Evolutionary conservation across 495 filamentous ascomycete species (phyloP).

Genomic region (Parmelia sp.): DNA sequence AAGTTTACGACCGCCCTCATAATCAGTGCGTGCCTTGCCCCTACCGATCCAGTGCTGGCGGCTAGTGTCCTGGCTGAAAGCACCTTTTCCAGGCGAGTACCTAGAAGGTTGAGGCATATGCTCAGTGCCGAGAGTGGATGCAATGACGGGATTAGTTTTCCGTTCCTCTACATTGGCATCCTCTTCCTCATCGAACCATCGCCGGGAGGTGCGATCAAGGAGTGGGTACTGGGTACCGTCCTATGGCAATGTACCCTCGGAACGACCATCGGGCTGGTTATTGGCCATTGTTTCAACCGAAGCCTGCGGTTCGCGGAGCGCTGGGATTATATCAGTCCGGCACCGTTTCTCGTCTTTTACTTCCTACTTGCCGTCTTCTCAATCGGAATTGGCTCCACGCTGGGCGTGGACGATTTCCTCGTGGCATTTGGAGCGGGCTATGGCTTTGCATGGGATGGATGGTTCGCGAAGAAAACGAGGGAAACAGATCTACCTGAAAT

Average conservation of each 20-base stretch:
- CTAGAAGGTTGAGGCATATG: constrained; percentile 39
- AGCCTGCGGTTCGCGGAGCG: constrained; percentile 35
- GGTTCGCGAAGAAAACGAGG: constrained; percentile 40
- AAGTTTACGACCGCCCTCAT: constrained; percentile 36
- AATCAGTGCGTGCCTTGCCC: constrained; percentile 45
- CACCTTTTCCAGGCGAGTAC: constrained; percentile 40
- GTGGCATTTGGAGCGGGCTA: constrained; percentile 46
- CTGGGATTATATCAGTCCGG: constrained; percentile 33
- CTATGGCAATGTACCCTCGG: constrained; percentile 46
- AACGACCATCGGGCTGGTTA: constrained; percentile 34
- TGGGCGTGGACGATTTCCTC: constrained; percentile 47
- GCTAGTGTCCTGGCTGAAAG: constrained; percentile 41
- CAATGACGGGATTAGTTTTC: constrained; percentile 44
- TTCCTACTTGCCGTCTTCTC: constrained; percentile 43
- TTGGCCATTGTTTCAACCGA: constrained; percentile 37
- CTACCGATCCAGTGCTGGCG: constrained; percentile 47
- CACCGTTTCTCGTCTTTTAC: constrained; percentile 45
- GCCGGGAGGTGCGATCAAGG: constrained; percentile 32
- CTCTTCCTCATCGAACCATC: constrained; percentile 30
- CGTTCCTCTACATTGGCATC: constrained; percentile 45
- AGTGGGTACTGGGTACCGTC: constrained; percentile 44
- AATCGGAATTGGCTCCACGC: constrained; percentile 40
- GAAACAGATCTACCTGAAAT: constrained; percentile 37
- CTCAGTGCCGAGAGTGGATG: constrained; percentile 45
- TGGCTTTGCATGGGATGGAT: constrained; percentile 44